Evolutionary conservation across 495 filamentous ascomycete species (phyloP).

Genomic region (Sordaria brevicollis): DNA sequence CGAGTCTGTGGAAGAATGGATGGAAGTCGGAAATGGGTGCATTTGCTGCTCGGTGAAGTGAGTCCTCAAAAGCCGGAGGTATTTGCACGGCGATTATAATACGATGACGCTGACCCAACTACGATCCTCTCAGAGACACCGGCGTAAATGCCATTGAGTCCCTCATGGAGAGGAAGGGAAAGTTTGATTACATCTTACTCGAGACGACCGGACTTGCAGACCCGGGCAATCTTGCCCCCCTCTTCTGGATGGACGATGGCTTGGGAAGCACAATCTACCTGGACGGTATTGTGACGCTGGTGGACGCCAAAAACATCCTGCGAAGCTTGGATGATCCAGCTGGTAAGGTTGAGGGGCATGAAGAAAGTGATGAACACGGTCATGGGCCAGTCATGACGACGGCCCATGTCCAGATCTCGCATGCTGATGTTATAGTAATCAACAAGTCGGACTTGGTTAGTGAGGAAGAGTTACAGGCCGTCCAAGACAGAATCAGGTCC

Average conservation of each 20-base stretch:
- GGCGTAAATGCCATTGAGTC: constrained; percentile 92
- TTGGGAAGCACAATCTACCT: constrained; percentile 89
- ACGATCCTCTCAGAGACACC: constrained; percentile 49
- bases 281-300: constrained; percentile 91
- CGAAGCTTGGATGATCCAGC: constrained; percentile 66
- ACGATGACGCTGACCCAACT: not conserved
- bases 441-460: constrained; percentile 93
- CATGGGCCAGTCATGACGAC: constrained; percentile 64
- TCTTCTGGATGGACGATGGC: constrained; percentile 97
- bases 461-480: constrained; percentile 49
- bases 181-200: constrained; percentile 95
- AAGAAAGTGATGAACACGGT: constrained; percentile 34
- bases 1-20: constrained; percentile 85
- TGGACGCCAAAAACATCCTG: constrained; percentile 89
- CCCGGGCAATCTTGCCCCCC: constrained; percentile 86
- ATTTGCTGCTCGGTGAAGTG: constrained; percentile 98
- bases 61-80: not conserved
- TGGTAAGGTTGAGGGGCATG: constrained; percentile 46
- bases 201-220: constrained; percentile 95
- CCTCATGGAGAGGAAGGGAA: constrained; percentile 87
- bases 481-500: constrained; percentile 56
- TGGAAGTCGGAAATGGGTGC: constrained; percentile 92
- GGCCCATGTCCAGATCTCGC: constrained; percentile 91
- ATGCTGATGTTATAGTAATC: constrained; percentile 90
- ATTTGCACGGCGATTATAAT: not conserved